These are phyloP conservation scores for Epichloe sibirici DNA, from an alignment of 2,329 filamentous ascomycete species.

Conservation along the genomic window DNA sequence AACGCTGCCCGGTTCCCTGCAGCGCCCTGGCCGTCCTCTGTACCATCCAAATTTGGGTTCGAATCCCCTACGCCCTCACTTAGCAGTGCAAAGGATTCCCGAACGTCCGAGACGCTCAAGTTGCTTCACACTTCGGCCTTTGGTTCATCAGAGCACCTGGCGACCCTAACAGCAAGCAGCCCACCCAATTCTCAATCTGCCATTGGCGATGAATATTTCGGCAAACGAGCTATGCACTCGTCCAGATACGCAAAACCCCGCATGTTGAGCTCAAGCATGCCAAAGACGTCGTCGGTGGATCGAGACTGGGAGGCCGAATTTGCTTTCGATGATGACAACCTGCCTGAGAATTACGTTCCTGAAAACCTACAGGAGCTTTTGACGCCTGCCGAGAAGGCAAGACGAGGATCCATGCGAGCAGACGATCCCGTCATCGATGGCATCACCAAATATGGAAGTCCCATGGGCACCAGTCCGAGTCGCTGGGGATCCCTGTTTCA, in stretches of 20 bases:
- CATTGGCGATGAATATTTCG: conserved; percentile 46
- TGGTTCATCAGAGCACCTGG: conserved; percentile 53
- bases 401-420: conserved; percentile 42
- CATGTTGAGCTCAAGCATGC: conserved; percentile 55
- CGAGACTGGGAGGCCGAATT: conserved; percentile 57
- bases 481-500: conserved; percentile 51
- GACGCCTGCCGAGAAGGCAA: conserved; percentile 55
- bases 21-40: conserved; percentile 81
- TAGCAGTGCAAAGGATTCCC: conserved; percentile 45
- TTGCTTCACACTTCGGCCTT: conserved; percentile 55
- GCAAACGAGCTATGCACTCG: conserved; percentile 61
- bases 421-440: conserved; percentile 38
- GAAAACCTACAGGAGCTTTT: conserved; percentile 54
- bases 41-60: conserved; percentile 82
- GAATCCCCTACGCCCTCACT: conserved; percentile 74
- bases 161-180: conserved; percentile 33
- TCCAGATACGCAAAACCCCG: conserved; percentile 56
- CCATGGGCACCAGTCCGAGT: conserved; percentile 45
- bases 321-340: conserved; percentile 59
- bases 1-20: conserved; percentile 68
- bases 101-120: conserved; percentile 52
- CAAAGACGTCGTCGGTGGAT: conserved; percentile 49
- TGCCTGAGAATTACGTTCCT: conserved; percentile 53
- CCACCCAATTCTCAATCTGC: conserved; percentile 40
- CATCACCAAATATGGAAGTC: conserved; percentile 48